A percentile compares a stretch with the other conserved stretches of the same genome.
These are phyloP conservation scores for Parietichytrium sp. DNA, from an alignment of 108 stramenopile genomes.

Conservation along the genomic window DNA sequence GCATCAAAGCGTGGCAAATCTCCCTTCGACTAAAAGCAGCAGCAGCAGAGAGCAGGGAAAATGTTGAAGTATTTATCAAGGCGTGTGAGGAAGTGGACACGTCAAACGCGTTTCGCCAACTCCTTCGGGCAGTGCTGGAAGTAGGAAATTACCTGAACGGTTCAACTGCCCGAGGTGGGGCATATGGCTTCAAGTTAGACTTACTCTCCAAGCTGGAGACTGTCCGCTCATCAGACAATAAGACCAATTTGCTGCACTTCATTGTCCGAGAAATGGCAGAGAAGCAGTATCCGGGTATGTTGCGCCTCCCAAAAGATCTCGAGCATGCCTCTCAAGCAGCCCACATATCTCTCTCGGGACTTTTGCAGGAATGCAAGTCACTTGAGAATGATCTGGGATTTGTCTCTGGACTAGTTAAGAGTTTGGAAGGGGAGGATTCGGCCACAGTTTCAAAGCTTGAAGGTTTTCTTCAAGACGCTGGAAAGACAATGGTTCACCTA, in stretches of 20 bases:
- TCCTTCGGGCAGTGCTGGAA: conserved; percentile 25
- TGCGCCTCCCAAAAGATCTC: not conserved
- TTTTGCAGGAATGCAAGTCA: not conserved
- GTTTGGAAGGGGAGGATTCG: not conserved
- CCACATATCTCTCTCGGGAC: not conserved
- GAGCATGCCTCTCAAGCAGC: not conserved
- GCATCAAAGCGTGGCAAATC: conserved; percentile 36
- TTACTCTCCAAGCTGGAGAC: conserved; percentile 44
- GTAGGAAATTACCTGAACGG: conserved; percentile 52
- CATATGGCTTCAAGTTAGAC: conserved; percentile 53
- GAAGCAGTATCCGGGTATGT: not conserved
- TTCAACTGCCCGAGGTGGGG: conserved; percentile 37
- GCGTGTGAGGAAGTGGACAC: conserved; percentile 66
- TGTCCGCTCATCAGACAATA: conserved; percentile 37
- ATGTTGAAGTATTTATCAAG: conserved; percentile 61
- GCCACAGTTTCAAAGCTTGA: not conserved
- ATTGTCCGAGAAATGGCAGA: conserved; percentile 4
- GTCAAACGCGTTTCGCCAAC: conserved; percentile 32
- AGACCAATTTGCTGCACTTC: conserved; percentile 2
- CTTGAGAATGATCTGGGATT: not conserved
- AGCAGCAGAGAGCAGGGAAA: conserved; percentile 41
- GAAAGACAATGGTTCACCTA: not conserved
- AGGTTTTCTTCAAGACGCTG: not conserved
- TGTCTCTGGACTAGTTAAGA: not conserved
- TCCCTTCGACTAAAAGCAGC: conserved; percentile 7